Conservation (phyloP, 805 yeast genomes). For the Wickerhamiella bombiphila region DNA sequence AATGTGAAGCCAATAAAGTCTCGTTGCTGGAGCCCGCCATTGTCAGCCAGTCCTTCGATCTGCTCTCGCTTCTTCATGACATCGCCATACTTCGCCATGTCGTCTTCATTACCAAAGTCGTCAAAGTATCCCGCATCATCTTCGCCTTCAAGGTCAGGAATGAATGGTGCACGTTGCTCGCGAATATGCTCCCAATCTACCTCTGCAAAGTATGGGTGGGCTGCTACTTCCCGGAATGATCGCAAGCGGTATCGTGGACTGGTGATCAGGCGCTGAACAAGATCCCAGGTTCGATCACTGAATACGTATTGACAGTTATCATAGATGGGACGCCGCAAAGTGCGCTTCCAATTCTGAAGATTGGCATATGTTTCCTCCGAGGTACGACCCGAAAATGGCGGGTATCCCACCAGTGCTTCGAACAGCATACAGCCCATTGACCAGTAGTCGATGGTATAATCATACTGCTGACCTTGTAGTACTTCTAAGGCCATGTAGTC, state of each 20-base stretch:
- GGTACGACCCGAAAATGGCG: conserved; percentile 89
- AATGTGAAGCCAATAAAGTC: conserved; percentile 92
- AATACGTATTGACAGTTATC: conserved; percentile 85
- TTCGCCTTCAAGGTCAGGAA: conserved; percentile 92
- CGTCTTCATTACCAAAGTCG: conserved; percentile 90
- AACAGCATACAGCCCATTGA: conserved; percentile 94
- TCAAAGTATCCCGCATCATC: conserved; percentile 98
- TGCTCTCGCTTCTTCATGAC: conserved; percentile 85
- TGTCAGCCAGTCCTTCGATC: conserved; percentile 64
- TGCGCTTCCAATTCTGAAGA: conserved; percentile 81
- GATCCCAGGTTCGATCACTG: conserved; percentile 92
- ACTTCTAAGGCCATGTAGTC: conserved; percentile 99
- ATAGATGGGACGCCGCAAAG: conserved; percentile 77
- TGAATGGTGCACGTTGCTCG: conserved; percentile 73
- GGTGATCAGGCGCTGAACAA: conserved; percentile 66
- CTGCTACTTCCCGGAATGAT: conserved; percentile 66
- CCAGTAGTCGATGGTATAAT: conserved; percentile 97
- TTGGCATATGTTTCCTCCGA: conserved; percentile 92
- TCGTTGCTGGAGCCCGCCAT: conserved; percentile 40
- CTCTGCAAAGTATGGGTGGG: conserved; percentile 71
- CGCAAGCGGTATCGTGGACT: conserved; percentile 61
- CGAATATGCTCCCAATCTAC: conserved; percentile 65
- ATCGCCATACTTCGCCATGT: conserved; percentile 95
- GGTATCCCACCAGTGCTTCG: conserved; percentile 91
- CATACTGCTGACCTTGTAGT: conserved; percentile 82